Base-by-base conservation (phyloP, 768 basidiomycete species). In the Pleurotus pulmonarius region DNA sequence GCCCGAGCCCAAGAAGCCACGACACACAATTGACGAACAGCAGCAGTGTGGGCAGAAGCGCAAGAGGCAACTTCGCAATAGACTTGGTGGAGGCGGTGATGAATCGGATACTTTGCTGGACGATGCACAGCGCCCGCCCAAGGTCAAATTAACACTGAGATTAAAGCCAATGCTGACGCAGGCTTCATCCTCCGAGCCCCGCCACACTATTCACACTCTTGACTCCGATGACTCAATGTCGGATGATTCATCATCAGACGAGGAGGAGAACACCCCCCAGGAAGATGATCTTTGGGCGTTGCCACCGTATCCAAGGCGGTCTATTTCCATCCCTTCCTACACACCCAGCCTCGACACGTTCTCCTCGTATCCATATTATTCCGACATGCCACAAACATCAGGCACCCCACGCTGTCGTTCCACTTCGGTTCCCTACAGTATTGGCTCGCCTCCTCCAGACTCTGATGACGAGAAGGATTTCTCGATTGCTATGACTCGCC, bases 371-470 rank as follows among this genome's bases (percentile, higher is more conserved):
- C 66, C 67, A 29, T 64, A 64, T 59, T 70, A 65, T 41, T 66
- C 68, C 41, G 55, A 60, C 29, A 57, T 55, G 16, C 64, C 65
- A 47, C 65, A 63, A 15, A 49, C 67, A 60, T 61, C 63, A 55
- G 60, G 57, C 18, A 63, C 68, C 56, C 65, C 67, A 43, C 74
- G 68, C 61, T 79, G 77, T 56, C 85, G 84, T 39, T 85, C 85
- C 1, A 80, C 84, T 5, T 86, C 86, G 6, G 69, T 84, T 13
- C 71, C 83, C 2, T 75, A 72, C 65, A 85, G 81, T 41, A 67
- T 75, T 45, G 82, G 83, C 11, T 87, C 88, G 0, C 86, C 83
- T 1, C 88, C 88, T 11, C 88, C 88, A 3, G 87, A 90, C 61
- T 88, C 85, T 3, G 83, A 84, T 56, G 82, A 82, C 58, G 85